Evolutionary conservation across 1,284 basidiomycete genomes (phyloP).

Genomic region (Rhizoctonia solani): DNA sequence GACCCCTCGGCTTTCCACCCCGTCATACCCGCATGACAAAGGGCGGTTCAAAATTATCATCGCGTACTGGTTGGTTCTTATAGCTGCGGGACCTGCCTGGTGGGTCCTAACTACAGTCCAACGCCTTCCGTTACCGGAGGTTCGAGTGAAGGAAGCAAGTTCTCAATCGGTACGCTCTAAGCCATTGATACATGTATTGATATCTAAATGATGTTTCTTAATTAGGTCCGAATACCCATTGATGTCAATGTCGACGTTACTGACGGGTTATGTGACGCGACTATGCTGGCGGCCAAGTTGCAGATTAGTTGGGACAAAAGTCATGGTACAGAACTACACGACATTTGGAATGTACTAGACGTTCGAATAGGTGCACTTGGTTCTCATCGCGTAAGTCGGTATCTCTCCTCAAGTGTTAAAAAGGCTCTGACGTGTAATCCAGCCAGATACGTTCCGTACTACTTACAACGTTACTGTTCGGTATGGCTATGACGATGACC

Average conservation of each 20-base stretch:
- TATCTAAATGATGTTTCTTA: slow-evolving; percentile 41
- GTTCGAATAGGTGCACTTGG: slow-evolving; percentile 8
- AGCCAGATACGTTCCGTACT: not conserved
- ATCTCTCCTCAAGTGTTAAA: not conserved
- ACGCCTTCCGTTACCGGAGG: slow-evolving; percentile 71
- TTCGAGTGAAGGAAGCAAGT: slow-evolving; percentile 54
- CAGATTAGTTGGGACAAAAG: slow-evolving; percentile 11
- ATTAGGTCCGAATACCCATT: slow-evolving; percentile 57
- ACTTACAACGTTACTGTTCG: slow-evolving; percentile 6
- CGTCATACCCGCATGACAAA: slow-evolving; percentile 27
- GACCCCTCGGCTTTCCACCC: not conserved
- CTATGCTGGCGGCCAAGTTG: slow-evolving; percentile 14
- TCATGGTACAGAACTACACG: not conserved
- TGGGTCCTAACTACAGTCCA: slow-evolving; percentile 87
- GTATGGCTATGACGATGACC: slow-evolving; percentile 27
- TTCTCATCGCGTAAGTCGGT: not conserved
- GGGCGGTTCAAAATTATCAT: slow-evolving; percentile 54
- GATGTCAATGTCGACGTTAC: slow-evolving; percentile 45
- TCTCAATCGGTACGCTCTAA: slow-evolving; percentile 51
- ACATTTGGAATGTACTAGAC: slow-evolving; percentile 22
- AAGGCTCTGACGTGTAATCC: not conserved
- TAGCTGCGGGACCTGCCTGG: slow-evolving; percentile 82
- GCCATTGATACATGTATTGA: slow-evolving; percentile 31
- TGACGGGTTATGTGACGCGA: slow-evolving; percentile 41
- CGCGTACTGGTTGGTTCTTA: slow-evolving; percentile 74